These are phyloP conservation scores for Echinochloa phyllopogon DNA, from an alignment of 176 grass and related monocot species.

Conservation along the genomic window DNA sequence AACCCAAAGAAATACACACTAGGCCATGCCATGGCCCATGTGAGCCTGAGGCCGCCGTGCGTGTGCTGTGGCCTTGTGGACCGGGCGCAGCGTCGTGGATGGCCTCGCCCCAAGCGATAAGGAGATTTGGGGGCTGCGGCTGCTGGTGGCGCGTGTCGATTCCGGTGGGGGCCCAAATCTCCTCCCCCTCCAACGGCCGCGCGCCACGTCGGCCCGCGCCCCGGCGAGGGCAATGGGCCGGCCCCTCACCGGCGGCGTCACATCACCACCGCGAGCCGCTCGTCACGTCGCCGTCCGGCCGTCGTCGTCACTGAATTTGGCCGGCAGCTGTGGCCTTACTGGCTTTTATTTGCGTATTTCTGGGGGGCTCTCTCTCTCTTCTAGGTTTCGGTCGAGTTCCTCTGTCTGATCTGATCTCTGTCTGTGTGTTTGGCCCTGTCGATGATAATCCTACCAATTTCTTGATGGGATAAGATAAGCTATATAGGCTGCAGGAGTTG, in stretches of 20 bases:
- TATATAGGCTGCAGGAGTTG: neutral
- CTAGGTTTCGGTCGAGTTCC: neutral
- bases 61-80: conserved; percentile 23
- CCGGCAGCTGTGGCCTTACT: too few species aligned
- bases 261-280: neutral
- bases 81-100: conserved; percentile 36
- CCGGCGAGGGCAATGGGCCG: neutral
- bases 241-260: neutral
- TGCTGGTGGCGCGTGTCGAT: conserved; percentile 39
- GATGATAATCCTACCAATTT: neutral
- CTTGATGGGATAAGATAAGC: neutral
- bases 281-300: too few species aligned
- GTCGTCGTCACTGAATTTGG: too few species aligned
- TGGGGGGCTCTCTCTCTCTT: neutral
- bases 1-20: neutral
- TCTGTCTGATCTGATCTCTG: neutral
- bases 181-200: neutral
- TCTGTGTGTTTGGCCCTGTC: neutral
- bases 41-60: neutral
- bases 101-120: conserved; percentile 41
- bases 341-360: too few species aligned
- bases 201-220: conserved; percentile 2
- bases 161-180: conserved; percentile 27
- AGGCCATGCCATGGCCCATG: neutral
- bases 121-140: conserved; percentile 31